Base-by-base conservation (phyloP, 1,284 basidiomycete genomes). In the Trichosporon inkin region DNA sequence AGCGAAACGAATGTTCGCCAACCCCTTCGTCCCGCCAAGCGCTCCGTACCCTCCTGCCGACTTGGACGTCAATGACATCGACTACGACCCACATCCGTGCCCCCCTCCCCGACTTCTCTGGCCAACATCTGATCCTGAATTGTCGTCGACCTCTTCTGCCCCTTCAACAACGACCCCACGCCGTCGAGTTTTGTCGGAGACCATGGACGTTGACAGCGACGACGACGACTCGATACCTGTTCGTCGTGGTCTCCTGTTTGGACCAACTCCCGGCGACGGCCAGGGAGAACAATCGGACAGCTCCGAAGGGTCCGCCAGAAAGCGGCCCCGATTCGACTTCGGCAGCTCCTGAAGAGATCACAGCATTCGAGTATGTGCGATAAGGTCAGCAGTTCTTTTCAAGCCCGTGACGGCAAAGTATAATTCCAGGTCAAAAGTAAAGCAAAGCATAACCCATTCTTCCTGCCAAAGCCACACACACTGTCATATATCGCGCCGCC, bases 1-100 rank as follows among this genome's bases (percentile, higher is more conserved):
- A 11, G 62, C 73, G 10, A 77, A 77, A 52, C 72, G 72, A 53
- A 66, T 72, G 0, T 77, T 73, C 57, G 71, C 71, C 44, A 77
- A 77, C 62, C 75, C 75, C 14, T 71, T 75, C 57, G 61, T 68
- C 11, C 63, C 59, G 2, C 64, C 68, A 13, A 20, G 51, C 16
- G 52, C 64, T 10, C 61, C 63, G 6, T 70, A 72, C 47, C 65
- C 68, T 0, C 60, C 62, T 14, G 62, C 73, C 2, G 60, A 69
- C 1, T 64, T 77, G 3, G 59, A 67, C 41, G 65, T 66, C 1
- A 63, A 67, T 11, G 67, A 77, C 52, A 66, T 67, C 10, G 72
- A 74, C 5, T 77, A 63, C 54, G 75, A 77, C 56, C 64, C 66
- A 6, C 70, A 74, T 62, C 75, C 73, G 3, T 66, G 69, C 52